Evolutionary conservation across 78 protist genomes (phyloP).

Genomic region (Isochrysis galbana): DNA sequence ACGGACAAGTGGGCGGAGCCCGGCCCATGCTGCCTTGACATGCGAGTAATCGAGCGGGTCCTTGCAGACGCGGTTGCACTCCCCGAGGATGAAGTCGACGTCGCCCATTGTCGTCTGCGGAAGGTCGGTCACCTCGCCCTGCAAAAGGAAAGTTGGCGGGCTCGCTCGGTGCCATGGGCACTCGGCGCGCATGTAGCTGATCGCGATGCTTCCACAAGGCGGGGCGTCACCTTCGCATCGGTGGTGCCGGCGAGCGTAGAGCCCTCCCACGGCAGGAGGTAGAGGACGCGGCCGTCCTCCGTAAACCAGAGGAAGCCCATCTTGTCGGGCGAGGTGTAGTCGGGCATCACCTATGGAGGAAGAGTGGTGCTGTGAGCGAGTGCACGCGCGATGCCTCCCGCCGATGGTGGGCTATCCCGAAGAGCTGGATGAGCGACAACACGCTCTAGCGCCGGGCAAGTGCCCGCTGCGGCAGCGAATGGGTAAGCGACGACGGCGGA

Average conservation of each 20-base stretch:
- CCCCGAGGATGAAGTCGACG: conserved; percentile 54
- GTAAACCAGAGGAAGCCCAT: conserved; percentile 42
- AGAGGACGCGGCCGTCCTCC: conserved; percentile 91
- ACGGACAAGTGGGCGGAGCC: conserved; percentile 27
- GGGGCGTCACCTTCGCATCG: no score
- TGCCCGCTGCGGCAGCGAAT: no score
- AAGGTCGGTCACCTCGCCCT: conserved; percentile 30
- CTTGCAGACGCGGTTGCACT: conserved; percentile 22
- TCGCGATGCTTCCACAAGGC: no score
- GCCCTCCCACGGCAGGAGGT: conserved; percentile 86
- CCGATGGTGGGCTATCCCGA: no score
- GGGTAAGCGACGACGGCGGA: no score
- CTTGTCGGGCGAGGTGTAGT: conserved; percentile 1
- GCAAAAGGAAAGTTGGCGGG: no score
- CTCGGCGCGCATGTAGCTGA: no score
- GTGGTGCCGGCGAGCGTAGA: conserved; percentile 89
- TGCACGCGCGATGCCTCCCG: no score
- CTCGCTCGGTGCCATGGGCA: no score
- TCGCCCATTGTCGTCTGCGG: conserved; percentile 73
- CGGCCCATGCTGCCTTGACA: conserved; percentile 29
- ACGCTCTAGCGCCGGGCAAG: no score
- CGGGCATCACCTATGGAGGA: background rate
- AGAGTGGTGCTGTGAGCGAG: no score
- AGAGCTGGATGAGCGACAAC: no score
- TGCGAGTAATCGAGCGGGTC: conserved; percentile 2